phyloP scores from a whole-genome alignment of 73 alveolate species.

The Stentor coeruleus region DNA sequence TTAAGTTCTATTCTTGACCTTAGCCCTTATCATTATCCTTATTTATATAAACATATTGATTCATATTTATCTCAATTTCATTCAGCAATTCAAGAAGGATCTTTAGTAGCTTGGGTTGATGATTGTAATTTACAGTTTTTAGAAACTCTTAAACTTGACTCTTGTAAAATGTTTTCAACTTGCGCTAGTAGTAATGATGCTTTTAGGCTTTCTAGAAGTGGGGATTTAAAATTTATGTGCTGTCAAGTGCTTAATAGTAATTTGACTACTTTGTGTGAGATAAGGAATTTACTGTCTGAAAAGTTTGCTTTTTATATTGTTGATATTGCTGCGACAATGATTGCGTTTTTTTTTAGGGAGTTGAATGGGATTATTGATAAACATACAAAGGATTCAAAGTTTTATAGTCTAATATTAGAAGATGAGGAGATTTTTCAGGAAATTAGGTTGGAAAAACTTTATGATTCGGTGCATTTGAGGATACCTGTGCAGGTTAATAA shows the following conservation, averaged over 20 bases:
- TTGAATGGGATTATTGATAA: not conserved
- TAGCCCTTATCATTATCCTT: not conserved
- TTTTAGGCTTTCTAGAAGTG: not conserved
- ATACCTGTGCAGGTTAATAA: not conserved
- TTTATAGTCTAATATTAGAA: not conserved
- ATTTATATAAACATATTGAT: not conserved
- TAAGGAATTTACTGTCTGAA: not conserved
- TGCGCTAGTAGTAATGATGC: not conserved
- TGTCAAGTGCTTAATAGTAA: not conserved
- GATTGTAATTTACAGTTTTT: not conserved
- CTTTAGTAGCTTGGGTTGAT: not conserved
- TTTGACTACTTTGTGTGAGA: not conserved
- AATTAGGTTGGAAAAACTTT: not conserved
- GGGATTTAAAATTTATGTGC: not conserved
- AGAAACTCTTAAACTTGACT: not conserved
- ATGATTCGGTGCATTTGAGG: not conserved
- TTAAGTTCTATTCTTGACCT: constrained; percentile 4
- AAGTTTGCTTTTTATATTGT: not conserved
- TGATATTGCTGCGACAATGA: not conserved
- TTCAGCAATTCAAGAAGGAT: not conserved
- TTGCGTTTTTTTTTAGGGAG: not conserved
- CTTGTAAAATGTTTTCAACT: not conserved
- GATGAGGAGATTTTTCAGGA: constrained; percentile 17
- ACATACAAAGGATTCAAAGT: not conserved
- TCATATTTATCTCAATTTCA: not conserved